These are phyloP conservation scores for Esteya vermicola DNA, from an alignment of 2,329 filamentous ascomycete genomes.

Conservation along the genomic window DNA sequence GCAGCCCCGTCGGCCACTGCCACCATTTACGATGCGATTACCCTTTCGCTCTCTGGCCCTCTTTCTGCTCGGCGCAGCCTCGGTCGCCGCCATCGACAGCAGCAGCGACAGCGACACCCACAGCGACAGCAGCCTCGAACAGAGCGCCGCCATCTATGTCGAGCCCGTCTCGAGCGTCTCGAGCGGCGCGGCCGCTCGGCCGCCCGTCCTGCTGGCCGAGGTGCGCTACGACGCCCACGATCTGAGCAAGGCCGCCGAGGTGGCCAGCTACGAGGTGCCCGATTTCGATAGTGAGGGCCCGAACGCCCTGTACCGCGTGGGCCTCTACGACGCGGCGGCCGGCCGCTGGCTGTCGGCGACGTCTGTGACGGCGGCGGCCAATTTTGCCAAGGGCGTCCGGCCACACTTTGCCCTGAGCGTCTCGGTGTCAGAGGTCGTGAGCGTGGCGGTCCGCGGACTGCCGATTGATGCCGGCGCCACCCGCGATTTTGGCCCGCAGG, in stretches of 20 bases:
- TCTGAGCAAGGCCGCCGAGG: slow-evolving; percentile 22
- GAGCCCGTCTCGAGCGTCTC: slow-evolving; percentile 31
- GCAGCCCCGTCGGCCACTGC: too few species aligned
- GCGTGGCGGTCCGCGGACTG: slow-evolving; percentile 37
- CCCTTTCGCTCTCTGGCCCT: neutral
- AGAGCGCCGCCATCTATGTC: slow-evolving; percentile 37
- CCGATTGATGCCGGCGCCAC: slow-evolving; percentile 49
- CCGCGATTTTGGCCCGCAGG: slow-evolving; percentile 50
- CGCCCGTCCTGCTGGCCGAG: slow-evolving; percentile 32
- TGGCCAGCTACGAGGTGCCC: slow-evolving; percentile 42
- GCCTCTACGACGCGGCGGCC: slow-evolving; percentile 35
- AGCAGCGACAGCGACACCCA: neutral
- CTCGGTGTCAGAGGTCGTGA: slow-evolving; percentile 24
- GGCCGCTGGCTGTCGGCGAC: slow-evolving; percentile 38
- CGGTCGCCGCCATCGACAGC: slow-evolving; percentile 1
- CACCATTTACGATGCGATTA: neutral
- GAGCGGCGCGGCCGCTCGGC: slow-evolving; percentile 17
- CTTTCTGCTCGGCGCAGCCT: slow-evolving; percentile 1
- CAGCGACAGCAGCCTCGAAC: slow-evolving; percentile 18
- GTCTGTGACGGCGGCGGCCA: slow-evolving; percentile 38
- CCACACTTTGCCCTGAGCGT: slow-evolving; percentile 41
- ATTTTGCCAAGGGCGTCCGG: slow-evolving; percentile 47
- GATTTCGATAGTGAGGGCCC: slow-evolving; percentile 19
- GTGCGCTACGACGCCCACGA: slow-evolving; percentile 38
- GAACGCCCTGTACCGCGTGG: slow-evolving; percentile 38